A percentile compares a stretch with the other conserved stretches of the same genome.
These are phyloP conservation scores for Dissoconium aciculare DNA, from an alignment of 2,329 filamentous ascomycete genomes.

Conservation along the genomic window DNA sequence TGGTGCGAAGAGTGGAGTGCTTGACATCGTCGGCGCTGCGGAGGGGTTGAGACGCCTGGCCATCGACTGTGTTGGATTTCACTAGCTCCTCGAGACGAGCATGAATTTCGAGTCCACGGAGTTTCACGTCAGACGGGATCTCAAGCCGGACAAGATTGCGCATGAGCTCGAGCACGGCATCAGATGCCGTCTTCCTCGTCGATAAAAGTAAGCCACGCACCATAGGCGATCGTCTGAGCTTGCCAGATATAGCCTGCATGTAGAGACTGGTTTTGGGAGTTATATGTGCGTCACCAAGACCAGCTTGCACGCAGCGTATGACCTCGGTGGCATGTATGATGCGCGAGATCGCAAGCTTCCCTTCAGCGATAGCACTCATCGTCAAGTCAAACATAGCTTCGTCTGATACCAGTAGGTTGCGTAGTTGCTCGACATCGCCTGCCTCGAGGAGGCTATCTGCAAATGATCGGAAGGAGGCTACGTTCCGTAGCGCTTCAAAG, in stretches of 20 bases:
- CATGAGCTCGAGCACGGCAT: constrained; percentile 35
- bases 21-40: constrained; percentile 63
- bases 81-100: constrained; percentile 15
- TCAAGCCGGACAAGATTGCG: constrained; percentile 4
- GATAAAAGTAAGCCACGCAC: constrained; percentile 41
- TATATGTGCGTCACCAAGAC: constrained; percentile 24
- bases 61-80: constrained; percentile 4
- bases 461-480: constrained; percentile 49
- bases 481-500: constrained; percentile 50
- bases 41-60: constrained; percentile 29
- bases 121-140: constrained; percentile 1
- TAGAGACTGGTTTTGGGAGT: constrained; percentile 39
- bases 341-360: constrained; percentile 26
- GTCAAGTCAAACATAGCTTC: constrained; percentile 37
- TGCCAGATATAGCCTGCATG: constrained; percentile 43
- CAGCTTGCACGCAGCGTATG: constrained; percentile 25
- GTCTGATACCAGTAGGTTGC: constrained; percentile 46
- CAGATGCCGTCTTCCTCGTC: constrained; percentile 46
- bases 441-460: constrained; percentile 17
- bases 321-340: constrained; percentile 27
- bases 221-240: constrained; percentile 37
- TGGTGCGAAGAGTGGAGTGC: constrained; percentile 55
- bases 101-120: constrained; percentile 5
- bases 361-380: constrained; percentile 21
- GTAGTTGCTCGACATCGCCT: constrained; percentile 24